Evolutionary conservation across 192 early-diverging fungal species (phyloP).

Genomic region (Umbelopsis sp.): DNA sequence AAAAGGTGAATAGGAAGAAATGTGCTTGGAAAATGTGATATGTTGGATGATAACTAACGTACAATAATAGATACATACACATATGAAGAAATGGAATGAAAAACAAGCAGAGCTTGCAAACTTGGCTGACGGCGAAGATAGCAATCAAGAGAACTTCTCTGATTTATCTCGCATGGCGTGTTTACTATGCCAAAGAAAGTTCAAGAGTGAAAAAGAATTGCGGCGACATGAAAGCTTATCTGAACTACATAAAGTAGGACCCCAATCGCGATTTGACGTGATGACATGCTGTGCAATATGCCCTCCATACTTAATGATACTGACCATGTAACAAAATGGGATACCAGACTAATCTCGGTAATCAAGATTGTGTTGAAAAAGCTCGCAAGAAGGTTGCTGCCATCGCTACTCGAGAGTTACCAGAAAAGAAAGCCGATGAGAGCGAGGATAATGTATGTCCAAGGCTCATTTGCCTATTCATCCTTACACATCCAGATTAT

Average conservation of each 20-base stretch:
- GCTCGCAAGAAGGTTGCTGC: background rate
- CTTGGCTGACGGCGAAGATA: background rate
- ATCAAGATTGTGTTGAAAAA: background rate
- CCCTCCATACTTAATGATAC: background rate
- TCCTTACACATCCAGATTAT: background rate
- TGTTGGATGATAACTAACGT: background rate
- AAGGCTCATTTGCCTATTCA: background rate
- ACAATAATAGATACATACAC: slow-evolving; percentile 18
- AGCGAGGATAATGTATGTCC: background rate
- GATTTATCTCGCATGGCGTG: slow-evolving; percentile 54
- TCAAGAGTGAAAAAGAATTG: slow-evolving; percentile 51
- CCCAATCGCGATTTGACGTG: background rate
- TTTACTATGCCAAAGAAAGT: slow-evolving; percentile 61
- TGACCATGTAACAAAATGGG: slow-evolving; percentile 12
- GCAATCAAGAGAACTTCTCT: background rate
- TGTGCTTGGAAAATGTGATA: background rate
- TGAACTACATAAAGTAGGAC: slow-evolving; percentile 57
- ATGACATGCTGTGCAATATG: background rate
- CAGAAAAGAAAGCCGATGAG: background rate
- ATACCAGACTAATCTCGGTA: slow-evolving; percentile 2
- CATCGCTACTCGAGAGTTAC: background rate
- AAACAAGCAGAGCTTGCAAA: slow-evolving; percentile 20
- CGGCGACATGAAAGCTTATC: slow-evolving; percentile 57
- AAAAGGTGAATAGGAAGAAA: background rate
- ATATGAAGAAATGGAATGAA: slow-evolving; percentile 27